Evolutionary conservation across 495 filamentous ascomycete species (phyloP).

Genomic region (Achaetomiella virescens): DNA sequence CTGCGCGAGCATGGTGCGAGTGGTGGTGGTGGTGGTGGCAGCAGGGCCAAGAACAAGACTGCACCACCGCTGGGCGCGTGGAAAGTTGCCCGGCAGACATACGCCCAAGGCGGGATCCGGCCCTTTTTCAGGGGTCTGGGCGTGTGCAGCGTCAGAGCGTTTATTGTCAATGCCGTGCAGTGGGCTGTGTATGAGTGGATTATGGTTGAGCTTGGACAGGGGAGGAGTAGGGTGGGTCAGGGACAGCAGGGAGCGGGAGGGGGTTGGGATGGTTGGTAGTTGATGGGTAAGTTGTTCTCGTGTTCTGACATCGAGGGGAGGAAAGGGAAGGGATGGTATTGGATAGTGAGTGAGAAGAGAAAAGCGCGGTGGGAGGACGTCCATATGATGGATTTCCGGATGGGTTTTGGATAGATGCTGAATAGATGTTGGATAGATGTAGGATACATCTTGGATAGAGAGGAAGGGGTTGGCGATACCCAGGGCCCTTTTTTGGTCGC

Average conservation of each 20-base stretch:
- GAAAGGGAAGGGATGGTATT: too few species aligned
- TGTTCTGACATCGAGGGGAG: too few species aligned
- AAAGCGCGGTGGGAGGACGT: too few species aligned
- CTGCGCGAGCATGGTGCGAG: too few species aligned
- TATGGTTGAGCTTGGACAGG: slow-evolving; percentile 50
- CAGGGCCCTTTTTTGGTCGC: too few species aligned
- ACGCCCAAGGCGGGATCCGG: slow-evolving; percentile 54
- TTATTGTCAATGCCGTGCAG: slow-evolving; percentile 76
- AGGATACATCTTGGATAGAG: too few species aligned
- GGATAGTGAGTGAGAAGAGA: too few species aligned
- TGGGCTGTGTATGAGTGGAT: slow-evolving; percentile 86
- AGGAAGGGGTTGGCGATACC: too few species aligned
- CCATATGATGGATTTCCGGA: too few species aligned
- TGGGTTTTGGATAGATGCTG: too few species aligned
- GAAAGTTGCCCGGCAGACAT: slow-evolving; percentile 58
- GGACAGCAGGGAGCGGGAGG: neutral
- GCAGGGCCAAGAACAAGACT: neutral
- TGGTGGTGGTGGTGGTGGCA: slow-evolving; percentile 16
- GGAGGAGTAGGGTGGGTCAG: neutral
- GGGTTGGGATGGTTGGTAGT: neutral
- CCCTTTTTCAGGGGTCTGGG: slow-evolving; percentile 74
- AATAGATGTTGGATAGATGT: too few species aligned
- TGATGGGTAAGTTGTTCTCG: neutral
- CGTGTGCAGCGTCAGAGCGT: slow-evolving; percentile 74
- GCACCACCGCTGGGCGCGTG: slow-evolving; percentile 43